Conservation (phyloP, 495 filamentous ascomycete species). For the Neurospora sp. region DNA sequence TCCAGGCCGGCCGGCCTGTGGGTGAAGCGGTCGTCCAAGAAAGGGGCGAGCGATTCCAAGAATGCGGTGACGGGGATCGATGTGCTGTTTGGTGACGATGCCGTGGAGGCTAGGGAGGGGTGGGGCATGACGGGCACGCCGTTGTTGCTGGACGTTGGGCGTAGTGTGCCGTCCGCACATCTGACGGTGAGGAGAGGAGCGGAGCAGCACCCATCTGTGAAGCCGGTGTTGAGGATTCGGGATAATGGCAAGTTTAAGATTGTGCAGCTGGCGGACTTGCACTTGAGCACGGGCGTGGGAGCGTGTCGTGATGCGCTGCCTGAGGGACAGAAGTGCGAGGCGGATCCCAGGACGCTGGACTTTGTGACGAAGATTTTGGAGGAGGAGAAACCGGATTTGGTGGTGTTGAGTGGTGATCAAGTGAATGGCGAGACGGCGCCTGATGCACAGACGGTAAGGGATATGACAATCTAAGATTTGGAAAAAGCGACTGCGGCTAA, state of each 20-base stretch:
- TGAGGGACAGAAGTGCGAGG: constrained; percentile 69
- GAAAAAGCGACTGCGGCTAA: constrained; percentile 1
- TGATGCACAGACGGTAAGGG: constrained; percentile 67
- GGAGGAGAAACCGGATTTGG: constrained; percentile 83
- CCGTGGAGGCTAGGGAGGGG: constrained; percentile 72
- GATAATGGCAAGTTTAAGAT: constrained; percentile 96
- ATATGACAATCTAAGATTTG: neutral
- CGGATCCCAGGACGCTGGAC: constrained; percentile 82
- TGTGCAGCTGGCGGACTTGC: constrained; percentile 84
- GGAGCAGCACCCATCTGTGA: constrained; percentile 40
- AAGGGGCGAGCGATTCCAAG: constrained; percentile 68
- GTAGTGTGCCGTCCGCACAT: constrained; percentile 54
- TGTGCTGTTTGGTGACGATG: constrained; percentile 87
- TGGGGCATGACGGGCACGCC: constrained; percentile 70
- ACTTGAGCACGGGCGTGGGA: constrained; percentile 83
- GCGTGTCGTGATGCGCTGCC: constrained; percentile 76
- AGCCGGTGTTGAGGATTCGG: constrained; percentile 61
- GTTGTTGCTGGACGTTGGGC: constrained; percentile 52
- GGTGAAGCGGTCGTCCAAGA: constrained; percentile 70
- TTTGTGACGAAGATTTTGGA: constrained; percentile 77
- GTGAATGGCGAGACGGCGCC: constrained; percentile 88
- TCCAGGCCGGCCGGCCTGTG: constrained; percentile 68
- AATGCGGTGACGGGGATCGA: constrained; percentile 75
- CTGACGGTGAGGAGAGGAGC: constrained; percentile 68
- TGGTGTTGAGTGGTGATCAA: constrained; percentile 86